Conservation (phyloP, 371 early-diverging fungal genomes). For the Circinella minor region DNA sequence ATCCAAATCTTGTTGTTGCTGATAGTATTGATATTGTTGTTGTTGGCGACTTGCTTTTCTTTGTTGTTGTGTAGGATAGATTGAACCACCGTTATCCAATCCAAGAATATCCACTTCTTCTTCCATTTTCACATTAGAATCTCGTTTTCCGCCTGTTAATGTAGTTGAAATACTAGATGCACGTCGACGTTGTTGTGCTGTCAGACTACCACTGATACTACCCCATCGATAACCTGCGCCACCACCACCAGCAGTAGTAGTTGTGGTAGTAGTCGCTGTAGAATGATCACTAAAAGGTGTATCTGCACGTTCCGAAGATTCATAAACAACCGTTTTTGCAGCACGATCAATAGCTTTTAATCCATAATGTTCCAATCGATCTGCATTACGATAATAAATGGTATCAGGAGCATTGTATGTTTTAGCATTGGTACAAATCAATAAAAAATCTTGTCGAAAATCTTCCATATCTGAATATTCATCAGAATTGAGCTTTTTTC, state of each 20-base stretch:
- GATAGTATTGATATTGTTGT: too few species aligned
- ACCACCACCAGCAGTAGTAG: not conserved
- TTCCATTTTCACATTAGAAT: constrained; percentile 41
- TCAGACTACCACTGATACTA: not conserved
- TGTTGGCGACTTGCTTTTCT: constrained; percentile 28
- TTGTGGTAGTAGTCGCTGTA: constrained; percentile 16
- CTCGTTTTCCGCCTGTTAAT: constrained; percentile 7
- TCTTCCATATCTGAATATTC: constrained; percentile 56
- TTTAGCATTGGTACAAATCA: constrained; percentile 73
- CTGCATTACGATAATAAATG: constrained; percentile 73
- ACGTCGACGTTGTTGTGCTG: not conserved
- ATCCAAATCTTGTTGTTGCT: constrained; percentile 19
- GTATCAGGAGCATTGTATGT: constrained; percentile 77
- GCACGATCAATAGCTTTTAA: constrained; percentile 64
- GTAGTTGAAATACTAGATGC: constrained; percentile 12
- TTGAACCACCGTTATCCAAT: constrained; percentile 28
- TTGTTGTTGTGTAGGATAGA: constrained; percentile 19
- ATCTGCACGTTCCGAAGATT: constrained; percentile 15
- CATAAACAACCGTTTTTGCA: constrained; percentile 52
- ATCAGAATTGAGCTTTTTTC: constrained; percentile 55
- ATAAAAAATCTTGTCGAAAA: constrained; percentile 66
- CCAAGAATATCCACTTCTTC: constrained; percentile 59
- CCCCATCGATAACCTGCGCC: not conserved
- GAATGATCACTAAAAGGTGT: not conserved
- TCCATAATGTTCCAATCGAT: constrained; percentile 65